Base-by-base conservation (phyloP, 2,329 filamentous ascomycete genomes). In the Nigrograna mackinnonii region DNA sequence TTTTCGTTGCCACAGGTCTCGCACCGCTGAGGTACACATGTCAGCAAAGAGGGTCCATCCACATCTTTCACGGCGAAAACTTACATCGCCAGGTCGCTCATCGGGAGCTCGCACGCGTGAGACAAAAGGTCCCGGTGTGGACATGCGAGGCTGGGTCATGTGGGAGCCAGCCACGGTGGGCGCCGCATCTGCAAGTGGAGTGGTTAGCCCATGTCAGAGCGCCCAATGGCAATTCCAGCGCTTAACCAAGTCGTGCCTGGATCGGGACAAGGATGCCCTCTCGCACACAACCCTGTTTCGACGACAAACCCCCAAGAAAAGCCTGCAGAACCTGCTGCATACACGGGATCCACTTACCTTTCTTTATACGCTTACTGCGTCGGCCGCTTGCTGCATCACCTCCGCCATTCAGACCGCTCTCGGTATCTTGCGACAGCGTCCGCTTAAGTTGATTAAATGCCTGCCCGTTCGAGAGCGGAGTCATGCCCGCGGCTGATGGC, bases 101-200 rank as follows among this genome's bases (percentile, higher is more conserved):
- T 76, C 63, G 16, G 59, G 46, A 24, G 76, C 76, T 48, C 79
- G 79, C 57, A 82, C 80, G 35, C 79, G 77, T 36, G 77, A 76
- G 31, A 74, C 63, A 39, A 39, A 73, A 77, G 45, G 84, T 76
- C 83, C 80, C 14, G 86, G 89, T 13, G 85, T 85, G 19, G 87
- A 85, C 43, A 92, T 89, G 39, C 92, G 88, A 62, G 95, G 91
- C 60, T 92, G 83, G 47, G 89, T 94, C 91, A 97, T 97, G 71
- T 97, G 91, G 39, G 92, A 97, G 41, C 94, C 94, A 52, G 91
- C 91, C 54, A 99, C 90, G 22, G 89, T 96, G 32, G 92, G 90
- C 24, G 78, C 75, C 32, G 70, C 71, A 64, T 82, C 76, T 71
- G 57, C 68, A 73, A 54, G 50, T 40, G 33, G 44, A 41, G 18